Base-by-base conservation (phyloP, 495 filamentous ascomycete genomes). In the Neurospora tetraspora region DNA sequence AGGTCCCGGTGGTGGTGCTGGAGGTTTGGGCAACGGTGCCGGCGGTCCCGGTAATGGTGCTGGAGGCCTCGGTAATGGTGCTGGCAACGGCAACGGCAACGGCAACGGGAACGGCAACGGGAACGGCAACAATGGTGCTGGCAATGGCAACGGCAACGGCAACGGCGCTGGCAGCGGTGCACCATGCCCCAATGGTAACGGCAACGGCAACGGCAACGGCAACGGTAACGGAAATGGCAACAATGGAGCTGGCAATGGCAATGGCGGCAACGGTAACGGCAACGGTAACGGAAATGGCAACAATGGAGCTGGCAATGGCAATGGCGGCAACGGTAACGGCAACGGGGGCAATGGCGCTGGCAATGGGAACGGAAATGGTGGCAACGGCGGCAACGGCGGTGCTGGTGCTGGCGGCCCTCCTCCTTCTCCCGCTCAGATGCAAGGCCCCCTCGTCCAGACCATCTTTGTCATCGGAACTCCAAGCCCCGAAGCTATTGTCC, bases 331-430 rank as follows among this genome's bases (percentile, higher is more conserved):
- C 36, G 71, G 73, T 39, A 3, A 42, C 75, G 8, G 71, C 73
- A 27, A 72, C 43, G 9, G 72, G 36, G 70, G 70, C 70, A 39
- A 73, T 76, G 16, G 76, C 76, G 34, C 5, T 7, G 39, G 39
- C 39, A 40, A 40, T 40, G 39, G 39, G 39, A 40, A 74, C 68
- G 8, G 59, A 73, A 7, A 39, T 61, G 11, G 47, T 40, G 39
- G 39, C 39, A 40, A 40, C 39, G 47, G 47, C 20, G 20, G 20
- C 47, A 61, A 61, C 12, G 53, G 53, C 23, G 53, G 23, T 61
- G 53, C 23, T 61, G 53, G 53, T 31, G 23, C 53, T 61, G 53
- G 53, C 53, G 23, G 53, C 37, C n/a, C 53, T 38, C 65, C 65
- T 12, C 53, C 53, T 31, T 61, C 53, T 31, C 53, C 53, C 53